phyloP scores from a whole-genome alignment of 2,329 filamentous ascomycete species.

The Aquanectria penicillioides region DNA sequence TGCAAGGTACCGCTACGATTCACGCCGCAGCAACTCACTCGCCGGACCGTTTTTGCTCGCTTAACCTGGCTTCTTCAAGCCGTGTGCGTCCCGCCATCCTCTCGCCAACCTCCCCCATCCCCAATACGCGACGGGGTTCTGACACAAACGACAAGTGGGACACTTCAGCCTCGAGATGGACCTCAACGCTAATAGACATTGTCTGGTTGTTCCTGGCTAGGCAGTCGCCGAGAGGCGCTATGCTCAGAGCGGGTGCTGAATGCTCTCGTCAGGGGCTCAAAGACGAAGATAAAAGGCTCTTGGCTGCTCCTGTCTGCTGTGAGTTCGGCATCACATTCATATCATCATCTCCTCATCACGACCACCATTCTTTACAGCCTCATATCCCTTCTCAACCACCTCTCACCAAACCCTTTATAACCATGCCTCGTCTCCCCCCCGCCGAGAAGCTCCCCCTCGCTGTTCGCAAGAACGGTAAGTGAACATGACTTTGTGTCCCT shows the following conservation, averaged over 20 bases:
- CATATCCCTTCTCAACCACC: not conserved
- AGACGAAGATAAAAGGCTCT: constrained; percentile 10
- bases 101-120: not conserved
- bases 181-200: not conserved
- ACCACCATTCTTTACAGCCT: not conserved
- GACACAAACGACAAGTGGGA: not conserved
- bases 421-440: constrained; percentile 51
- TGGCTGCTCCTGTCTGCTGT: not conserved
- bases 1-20: too few species aligned
- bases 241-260: constrained; percentile 8
- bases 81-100: not conserved
- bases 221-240: constrained; percentile 9
- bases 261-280: constrained; percentile 17
- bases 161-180: not conserved
- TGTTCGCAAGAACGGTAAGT: constrained; percentile 61
- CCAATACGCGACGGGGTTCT: not conserved
- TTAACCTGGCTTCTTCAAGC: constrained; percentile 1
- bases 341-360: not conserved
- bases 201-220: not conserved
- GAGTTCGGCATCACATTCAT: not conserved
- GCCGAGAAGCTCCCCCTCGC: constrained; percentile 62
- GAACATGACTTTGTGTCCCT: not conserved
- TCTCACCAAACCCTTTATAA: not conserved
- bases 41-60: constrained; percentile 1
- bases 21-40: constrained; percentile 3